Base-by-base conservation (phyloP, 2,329 filamentous ascomycete species). In the Mycocentrospora acerina region DNA sequence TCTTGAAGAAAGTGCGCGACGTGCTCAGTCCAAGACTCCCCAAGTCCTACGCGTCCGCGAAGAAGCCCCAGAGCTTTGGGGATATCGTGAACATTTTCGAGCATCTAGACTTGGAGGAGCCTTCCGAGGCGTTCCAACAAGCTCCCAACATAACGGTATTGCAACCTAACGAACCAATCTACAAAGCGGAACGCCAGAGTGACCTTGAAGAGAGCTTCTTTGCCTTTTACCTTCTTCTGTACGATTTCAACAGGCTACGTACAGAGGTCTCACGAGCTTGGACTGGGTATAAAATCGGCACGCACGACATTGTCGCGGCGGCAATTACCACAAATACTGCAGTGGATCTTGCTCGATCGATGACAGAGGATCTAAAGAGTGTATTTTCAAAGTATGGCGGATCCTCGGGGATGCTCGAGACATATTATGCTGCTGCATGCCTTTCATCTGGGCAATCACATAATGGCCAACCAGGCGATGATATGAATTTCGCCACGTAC, bases 81-180 rank as follows among this genome's bases (percentile, higher is more conserved):
- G 32, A 53, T 10, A 14, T 51, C 11, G 16, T 39, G 13, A 71
- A 69, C 40, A 55, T 54, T 14, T 73, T 74, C 41, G 57, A 55
- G 2, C 32, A 43, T 3, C 48, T 74, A 8, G 48, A 57, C 1
- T 43, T 72, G 10, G 57, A 71, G 27, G 70, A 73, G 16, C 60
- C 68, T 1, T 70, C 67, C 0, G 51, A 68, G 15, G 53, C 51
- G 4, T 73, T 72, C 44, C 27, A 68, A 43, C 25, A 68, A 11
- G 57, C 63, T 7, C 59, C 66, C 0, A 49, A 64, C 28, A 30
- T 59, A 7, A 44, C 57, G 26, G 24, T 16, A 7, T 3, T 17
- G 2, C 3, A 19, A 14, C 14, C 25, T 8, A n/a, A 17, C 14
- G 29, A 12, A 18, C 30, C 37, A 4, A 42, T 29, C 14, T 49